Evolutionary conservation across 495 filamentous ascomycete species (phyloP).

Genomic region (Rusavskia elegans): DNA sequence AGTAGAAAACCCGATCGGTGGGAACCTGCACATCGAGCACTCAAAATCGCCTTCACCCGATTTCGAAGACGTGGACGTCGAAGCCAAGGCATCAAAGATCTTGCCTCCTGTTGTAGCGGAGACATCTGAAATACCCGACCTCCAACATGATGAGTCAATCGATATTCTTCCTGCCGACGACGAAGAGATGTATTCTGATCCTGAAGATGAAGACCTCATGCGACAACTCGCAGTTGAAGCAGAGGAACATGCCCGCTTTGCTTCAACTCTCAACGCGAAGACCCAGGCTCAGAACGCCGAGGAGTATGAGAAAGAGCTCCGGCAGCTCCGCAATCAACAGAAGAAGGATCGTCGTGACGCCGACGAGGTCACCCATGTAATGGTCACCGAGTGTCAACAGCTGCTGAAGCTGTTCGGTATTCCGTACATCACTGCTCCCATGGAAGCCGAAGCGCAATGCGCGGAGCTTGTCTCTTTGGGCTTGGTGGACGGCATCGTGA

Average conservation of each 20-base stretch:
- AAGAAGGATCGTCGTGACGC: slow-evolving; percentile 91
- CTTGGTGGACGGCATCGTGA: slow-evolving; percentile 95
- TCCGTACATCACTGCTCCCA: slow-evolving; percentile 90
- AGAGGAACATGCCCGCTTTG: slow-evolving; percentile 85
- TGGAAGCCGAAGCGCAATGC: slow-evolving; percentile 98
- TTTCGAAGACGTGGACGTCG: slow-evolving; percentile 33
- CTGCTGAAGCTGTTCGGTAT: slow-evolving; percentile 80
- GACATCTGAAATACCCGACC: background rate
- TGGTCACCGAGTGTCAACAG: slow-evolving; percentile 90
- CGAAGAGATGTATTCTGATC: slow-evolving; percentile 51
- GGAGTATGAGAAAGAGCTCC: slow-evolving; percentile 75
- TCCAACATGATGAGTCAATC: slow-evolving; percentile 6
- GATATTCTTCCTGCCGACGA: slow-evolving; percentile 19
- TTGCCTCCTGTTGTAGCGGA: slow-evolving; percentile 1
- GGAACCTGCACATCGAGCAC: slow-evolving; percentile 3
- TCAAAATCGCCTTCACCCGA: slow-evolving; percentile 33
- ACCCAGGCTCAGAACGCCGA: slow-evolving; percentile 44
- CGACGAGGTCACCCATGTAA: slow-evolving; percentile 85
- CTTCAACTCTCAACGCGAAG: slow-evolving; percentile 65
- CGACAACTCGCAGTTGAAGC: slow-evolving; percentile 72
- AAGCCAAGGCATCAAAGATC: slow-evolving; percentile 1
- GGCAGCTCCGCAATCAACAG: slow-evolving; percentile 75
- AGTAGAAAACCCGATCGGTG: slow-evolving; percentile 4
- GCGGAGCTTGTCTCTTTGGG: slow-evolving; percentile 74
- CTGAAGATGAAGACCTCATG: slow-evolving; percentile 81